Base-by-base conservation (phyloP, 768 basidiomycete genomes). In the Suillus sp. region DNA sequence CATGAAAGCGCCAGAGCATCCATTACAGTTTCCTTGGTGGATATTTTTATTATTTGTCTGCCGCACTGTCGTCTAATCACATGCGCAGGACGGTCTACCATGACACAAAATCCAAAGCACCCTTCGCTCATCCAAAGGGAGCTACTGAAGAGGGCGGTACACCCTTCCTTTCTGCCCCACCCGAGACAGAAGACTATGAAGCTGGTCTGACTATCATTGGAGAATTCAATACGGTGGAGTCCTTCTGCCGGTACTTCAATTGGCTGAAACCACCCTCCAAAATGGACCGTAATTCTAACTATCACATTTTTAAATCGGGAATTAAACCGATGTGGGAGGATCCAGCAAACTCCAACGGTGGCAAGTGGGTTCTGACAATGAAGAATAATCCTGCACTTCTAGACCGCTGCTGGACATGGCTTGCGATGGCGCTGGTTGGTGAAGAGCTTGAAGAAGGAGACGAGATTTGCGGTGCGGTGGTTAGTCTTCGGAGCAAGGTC, bases 271-370 rank as follows among this genome's bases (percentile, higher is more conserved):
- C 91, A 0, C 95, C 95, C 13, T 93, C 92, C 38, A 86, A 87
- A 70, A 85, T 96, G 38, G 92, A 95, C 69, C 88, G 88, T 70
- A 94, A 93, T 77, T 90, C 91, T 53, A 98, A 97, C 78, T 95
- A 96, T 70, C 95, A 98, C 72, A 83, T 98, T 61, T 97, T 98
- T 86, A 96, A 96, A 78, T 83, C 86, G 25, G 92, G 92, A 20
- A 95, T 95, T 80, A 93, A 94, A 72, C 93, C 93, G 16, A 96
- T 97, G 95, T 97, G 95, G 95, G 95, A 96, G 78, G 95, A 96
- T 74, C 85, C 86, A 35, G 92, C 93, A 60, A 97, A 97, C 71
- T 91, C 92, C 30, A 84, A 89, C 60, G 95, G 95, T 22, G 95
- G 95, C 40, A 96, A 95, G 78, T 97, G 95, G 95, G 93, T 95